Evolutionary conservation across 805 yeast species (phyloP).

Genomic region (Monosporozyma unispora): DNA sequence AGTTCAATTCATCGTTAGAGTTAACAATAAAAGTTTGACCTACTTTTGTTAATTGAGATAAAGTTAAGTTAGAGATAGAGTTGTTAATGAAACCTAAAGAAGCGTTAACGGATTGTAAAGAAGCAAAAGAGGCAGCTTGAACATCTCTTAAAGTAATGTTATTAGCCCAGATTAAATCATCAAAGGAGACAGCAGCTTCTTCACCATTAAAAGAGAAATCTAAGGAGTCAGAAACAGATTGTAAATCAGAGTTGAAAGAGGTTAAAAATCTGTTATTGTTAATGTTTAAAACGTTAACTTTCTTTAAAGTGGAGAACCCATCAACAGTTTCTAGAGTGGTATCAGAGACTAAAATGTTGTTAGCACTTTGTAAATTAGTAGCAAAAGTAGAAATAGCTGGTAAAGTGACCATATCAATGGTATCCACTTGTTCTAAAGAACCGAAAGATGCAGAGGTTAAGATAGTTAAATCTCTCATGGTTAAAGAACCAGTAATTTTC

Average conservation of each 20-base stretch:
- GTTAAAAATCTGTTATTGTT: conserved; percentile 84
- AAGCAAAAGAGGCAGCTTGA: conserved; percentile 58
- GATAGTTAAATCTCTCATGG: conserved; percentile 53
- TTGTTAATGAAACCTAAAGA: conserved; percentile 75
- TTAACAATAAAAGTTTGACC: conserved; percentile 76
- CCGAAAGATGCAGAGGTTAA: conserved; percentile 67
- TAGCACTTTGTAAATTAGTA: conserved; percentile 67
- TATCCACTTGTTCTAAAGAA: conserved; percentile 69
- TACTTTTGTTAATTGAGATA: conserved; percentile 47
- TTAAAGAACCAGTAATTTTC: conserved; percentile 63
- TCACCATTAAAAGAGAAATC: conserved; percentile 82
- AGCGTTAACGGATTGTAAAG: conserved; percentile 65
- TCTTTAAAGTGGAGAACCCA: conserved; percentile 45
- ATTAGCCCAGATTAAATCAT: conserved; percentile 74
- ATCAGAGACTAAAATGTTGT: conserved; percentile 61
- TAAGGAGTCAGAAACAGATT: conserved; percentile 64
- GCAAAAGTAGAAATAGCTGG: conserved; percentile 71
- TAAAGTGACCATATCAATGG: conserved; percentile 70
- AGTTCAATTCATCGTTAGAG: conserved; percentile 65
- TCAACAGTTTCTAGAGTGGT: conserved; percentile 59
- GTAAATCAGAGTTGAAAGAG: conserved; percentile 60
- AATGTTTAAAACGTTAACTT: conserved; percentile 55
- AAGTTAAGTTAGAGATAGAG: conserved; percentile 47
- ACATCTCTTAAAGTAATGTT: conserved; percentile 80
- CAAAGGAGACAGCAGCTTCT: conserved; percentile 57